These are phyloP conservation scores for Rhexocercosporidium sp. DNA, from an alignment of 2,329 filamentous ascomycete species.

Conservation along the genomic window DNA sequence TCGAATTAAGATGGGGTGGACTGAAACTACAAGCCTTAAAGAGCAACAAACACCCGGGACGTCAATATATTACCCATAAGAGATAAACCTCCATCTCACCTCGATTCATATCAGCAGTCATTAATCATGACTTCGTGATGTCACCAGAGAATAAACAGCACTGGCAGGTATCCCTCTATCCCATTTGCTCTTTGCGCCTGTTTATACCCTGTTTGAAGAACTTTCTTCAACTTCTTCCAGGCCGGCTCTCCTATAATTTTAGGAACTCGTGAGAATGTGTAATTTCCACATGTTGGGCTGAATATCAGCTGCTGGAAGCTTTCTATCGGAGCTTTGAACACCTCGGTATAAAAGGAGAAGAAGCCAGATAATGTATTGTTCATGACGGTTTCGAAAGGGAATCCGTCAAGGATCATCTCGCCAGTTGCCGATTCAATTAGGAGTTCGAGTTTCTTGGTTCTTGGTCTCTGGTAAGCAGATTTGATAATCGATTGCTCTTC, in stretches of 20 bases:
- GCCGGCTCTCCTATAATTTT: background rate
- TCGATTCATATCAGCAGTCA: background rate
- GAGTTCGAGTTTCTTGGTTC: constrained; percentile 1
- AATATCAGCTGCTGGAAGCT: background rate
- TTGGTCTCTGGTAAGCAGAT: background rate
- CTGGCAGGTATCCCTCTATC: background rate
- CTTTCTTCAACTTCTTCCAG: background rate
- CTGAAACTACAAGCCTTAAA: too few species aligned
- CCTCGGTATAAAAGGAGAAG: background rate
- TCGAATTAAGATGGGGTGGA: too few species aligned
- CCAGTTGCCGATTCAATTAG: background rate
- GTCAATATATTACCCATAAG: too few species aligned
- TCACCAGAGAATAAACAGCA: background rate
- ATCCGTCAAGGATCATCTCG: background rate
- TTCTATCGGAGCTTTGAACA: background rate
- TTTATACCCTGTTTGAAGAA: background rate
- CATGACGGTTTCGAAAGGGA: background rate
- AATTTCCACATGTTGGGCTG: background rate
- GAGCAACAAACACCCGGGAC: too few species aligned
- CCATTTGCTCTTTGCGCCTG: background rate
- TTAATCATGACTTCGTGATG: background rate
- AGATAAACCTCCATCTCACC: too few species aligned
- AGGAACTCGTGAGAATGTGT: background rate
- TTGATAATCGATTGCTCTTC: background rate
- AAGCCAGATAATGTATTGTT: background rate